phyloP scores from a whole-genome alignment of 1,284 basidiomycete species.

The Mycena sp. region DNA sequence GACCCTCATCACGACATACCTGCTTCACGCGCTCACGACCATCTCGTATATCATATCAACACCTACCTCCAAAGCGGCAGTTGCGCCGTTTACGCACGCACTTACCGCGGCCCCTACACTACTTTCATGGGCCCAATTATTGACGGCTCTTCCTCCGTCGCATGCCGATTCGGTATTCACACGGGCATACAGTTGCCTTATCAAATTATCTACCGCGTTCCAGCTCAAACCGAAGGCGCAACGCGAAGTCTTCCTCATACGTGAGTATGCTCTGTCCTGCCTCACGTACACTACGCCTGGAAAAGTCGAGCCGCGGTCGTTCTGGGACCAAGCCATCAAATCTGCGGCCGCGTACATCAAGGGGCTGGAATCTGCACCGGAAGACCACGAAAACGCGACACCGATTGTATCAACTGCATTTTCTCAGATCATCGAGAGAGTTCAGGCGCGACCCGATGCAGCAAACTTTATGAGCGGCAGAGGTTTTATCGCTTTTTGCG shows the following conservation, averaged over 20 bases:
- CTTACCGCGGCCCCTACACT: constrained; percentile 52
- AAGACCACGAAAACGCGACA: constrained; percentile 46
- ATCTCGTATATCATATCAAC: constrained; percentile 41
- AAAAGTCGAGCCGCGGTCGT: constrained; percentile 54
- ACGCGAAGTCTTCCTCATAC: constrained; percentile 55
- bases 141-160: constrained; percentile 56
- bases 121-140: constrained; percentile 60
- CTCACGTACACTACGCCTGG: constrained; percentile 54
- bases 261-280: constrained; percentile 58
- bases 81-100: constrained; percentile 45
- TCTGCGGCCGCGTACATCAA: constrained; percentile 58
- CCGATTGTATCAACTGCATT: constrained; percentile 52
- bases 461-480: constrained; percentile 54
- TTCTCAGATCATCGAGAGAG: constrained; percentile 48
- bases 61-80: constrained; percentile 29
- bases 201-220: constrained; percentile 50
- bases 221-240: constrained; percentile 22
- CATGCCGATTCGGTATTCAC: constrained; percentile 67
- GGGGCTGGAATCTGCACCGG: constrained; percentile 33
- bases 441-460: constrained; percentile 48
- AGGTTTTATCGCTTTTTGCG: constrained; percentile 69
- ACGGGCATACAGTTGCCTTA: constrained; percentile 63
- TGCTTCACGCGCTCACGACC: constrained; percentile 59
- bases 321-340: constrained; percentile 75
- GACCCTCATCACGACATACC: constrained; percentile 65